Base-by-base conservation (phyloP, 352 stramenopile species). In the Phytophthora sansomeana region DNA sequence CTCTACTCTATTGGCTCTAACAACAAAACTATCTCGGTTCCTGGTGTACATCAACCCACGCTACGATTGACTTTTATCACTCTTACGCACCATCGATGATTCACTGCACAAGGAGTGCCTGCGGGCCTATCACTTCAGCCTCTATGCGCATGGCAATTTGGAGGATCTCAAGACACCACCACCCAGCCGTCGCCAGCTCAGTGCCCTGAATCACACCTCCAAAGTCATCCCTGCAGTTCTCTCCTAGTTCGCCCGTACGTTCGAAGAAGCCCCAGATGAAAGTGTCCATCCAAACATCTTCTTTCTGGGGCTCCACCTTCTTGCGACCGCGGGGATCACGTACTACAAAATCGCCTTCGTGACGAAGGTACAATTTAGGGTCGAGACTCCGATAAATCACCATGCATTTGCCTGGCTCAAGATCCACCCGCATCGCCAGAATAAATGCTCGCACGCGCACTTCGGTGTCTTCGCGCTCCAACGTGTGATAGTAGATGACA, bases 81-180 rank as follows among this genome's bases (percentile, higher is more conserved):
- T 38, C 33, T 38, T 9, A 38, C 33, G 33, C 33, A 38, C 33
- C 10, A 16, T 38, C 33, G 14, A 21, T 24, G 13, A 35, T 11
- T 72, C 16, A 76, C 30, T 69, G 32, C 41, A 63, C 26, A 4
- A 84, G 50, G 10, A 77, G 58, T n/a, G 74, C 51, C 29, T 72
- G 70, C 14, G 81, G 70, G 2, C 81, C 78, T 21, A 87, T 68
- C 26, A 87, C 74, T 30, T 81, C 59, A 24, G 69, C 64, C 39
- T 90, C 81, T 52, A 75, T 75, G 9, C 71, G 70, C 59, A 90
- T 66, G 33, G 77, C 75, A 50, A 87, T 85, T 65, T 80, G 59
- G 13, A 90, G 69, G 58, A 83, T 86, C 61, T 87, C 73, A 28
- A 90, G 74, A 55, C 82, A 81, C 81, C 81, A 90, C 64, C 75